These are phyloP conservation scores for Takakia lepidozioides DNA, from an alignment of 225 moss, liverwort and hornwort genomes.

Conservation along the genomic window DNA sequence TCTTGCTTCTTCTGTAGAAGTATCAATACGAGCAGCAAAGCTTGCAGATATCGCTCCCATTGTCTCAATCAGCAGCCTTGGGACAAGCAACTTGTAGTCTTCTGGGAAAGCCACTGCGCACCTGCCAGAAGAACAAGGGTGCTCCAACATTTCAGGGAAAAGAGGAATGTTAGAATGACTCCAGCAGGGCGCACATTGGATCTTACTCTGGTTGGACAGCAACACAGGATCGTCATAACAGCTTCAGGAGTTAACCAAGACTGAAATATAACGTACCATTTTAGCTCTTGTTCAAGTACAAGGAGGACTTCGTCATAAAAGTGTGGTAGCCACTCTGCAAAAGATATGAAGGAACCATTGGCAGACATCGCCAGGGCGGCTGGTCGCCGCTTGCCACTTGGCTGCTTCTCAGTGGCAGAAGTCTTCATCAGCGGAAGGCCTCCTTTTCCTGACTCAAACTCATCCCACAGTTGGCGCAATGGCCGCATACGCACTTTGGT, in stretches of 20 bases:
- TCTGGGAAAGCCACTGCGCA: slow-evolving; percentile 90
- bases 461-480: slow-evolving; percentile 94
- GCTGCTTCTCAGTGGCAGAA: slow-evolving; percentile 37
- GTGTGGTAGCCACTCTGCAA: slow-evolving; percentile 85
- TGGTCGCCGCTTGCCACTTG: slow-evolving; percentile 48
- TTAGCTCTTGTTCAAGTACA: slow-evolving; percentile 90
- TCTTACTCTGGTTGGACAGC: too few relatives aligned
- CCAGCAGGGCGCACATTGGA: too few relatives aligned
- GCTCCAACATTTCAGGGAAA: too few relatives aligned
- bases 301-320: slow-evolving; percentile 90
- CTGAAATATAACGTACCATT: slow-evolving; percentile 44
- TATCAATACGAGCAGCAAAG: slow-evolving; percentile 82
- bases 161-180: too few relatives aligned
- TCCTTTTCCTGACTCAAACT: slow-evolving; percentile 87
- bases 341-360: slow-evolving; percentile 60
- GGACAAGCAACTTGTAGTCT: slow-evolving; percentile 81
- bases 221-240: too few relatives aligned
- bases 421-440: slow-evolving; percentile 60
- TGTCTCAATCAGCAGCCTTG: slow-evolving; percentile 85
- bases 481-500: slow-evolving; percentile 92
- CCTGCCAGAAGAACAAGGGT: slow-evolving; percentile 32
- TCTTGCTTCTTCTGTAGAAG: slow-evolving; percentile 65
- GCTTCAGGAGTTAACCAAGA: neutral
- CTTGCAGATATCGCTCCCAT: slow-evolving; percentile 86
- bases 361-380: slow-evolving; percentile 36